Evolutionary conservation across 352 stramenopile genomes (phyloP).

Genomic region (Sclerospora graminicola): DNA sequence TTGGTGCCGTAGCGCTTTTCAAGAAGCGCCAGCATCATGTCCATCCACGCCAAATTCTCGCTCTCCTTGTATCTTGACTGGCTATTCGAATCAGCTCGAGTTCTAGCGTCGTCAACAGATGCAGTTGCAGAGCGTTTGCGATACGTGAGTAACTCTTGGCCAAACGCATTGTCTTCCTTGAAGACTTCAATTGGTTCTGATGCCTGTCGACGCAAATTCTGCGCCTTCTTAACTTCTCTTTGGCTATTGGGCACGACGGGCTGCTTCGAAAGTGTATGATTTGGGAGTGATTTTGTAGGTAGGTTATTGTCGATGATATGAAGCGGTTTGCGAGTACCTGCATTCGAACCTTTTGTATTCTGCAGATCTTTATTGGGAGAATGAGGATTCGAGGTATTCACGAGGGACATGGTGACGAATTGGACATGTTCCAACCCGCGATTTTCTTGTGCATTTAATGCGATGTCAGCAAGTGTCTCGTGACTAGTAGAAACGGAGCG

Average conservation of each 20-base stretch:
- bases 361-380: conserved; percentile 5
- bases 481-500: not conserved
- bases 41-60: conserved; percentile 75
- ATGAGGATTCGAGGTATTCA: conserved; percentile 1
- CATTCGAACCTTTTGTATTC: not conserved
- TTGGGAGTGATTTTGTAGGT: too few relatives aligned
- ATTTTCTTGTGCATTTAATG: conserved; percentile 26
- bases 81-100: not conserved
- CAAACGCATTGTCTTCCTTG: not conserved
- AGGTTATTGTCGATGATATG: too few relatives aligned
- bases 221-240: too few relatives aligned
- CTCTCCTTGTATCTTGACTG: conserved; percentile 15
- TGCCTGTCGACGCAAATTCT: too few relatives aligned
- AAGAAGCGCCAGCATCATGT: conserved; percentile 70
- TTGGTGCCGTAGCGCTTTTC: conserved; percentile 43
- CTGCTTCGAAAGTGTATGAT: too few relatives aligned
- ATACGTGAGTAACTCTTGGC: not conserved
- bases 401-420: not conserved
- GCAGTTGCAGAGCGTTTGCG: conserved; percentile 4
- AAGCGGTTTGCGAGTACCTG: not conserved
- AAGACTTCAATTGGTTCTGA: too few relatives aligned
- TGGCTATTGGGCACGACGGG: too few relatives aligned
- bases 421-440: conserved; percentile 9
- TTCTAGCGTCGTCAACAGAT: not conserved
- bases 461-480: not conserved